Base-by-base conservation (phyloP, 805 yeast species). In the Starmera pachycereana region DNA sequence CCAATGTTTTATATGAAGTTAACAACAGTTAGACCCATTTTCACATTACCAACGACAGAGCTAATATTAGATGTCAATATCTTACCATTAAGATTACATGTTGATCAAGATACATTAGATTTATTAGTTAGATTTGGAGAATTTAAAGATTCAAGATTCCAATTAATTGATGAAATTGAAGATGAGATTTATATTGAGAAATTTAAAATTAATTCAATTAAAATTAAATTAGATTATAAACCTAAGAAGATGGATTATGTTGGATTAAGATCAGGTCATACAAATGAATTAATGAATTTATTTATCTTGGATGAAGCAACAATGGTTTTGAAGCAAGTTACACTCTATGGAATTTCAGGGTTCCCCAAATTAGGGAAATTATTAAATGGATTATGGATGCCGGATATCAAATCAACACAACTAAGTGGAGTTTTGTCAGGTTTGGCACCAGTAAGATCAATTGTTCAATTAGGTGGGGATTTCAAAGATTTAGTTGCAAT, bases 51-150 rank as follows among this genome's bases (percentile, higher is more conserved):
- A n/a, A 81, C 85, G 2, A 67, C 83, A 1, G 97, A 89, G 52
- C 54, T 79, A 16, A 61, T 74, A 2, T 44, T 86, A 36, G 61
- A 67, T 22, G 64, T 78, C 1, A 54, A 67, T 34, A 60, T 86
- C 0, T 62, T 83, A 14, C 98, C 98, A 0, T 53, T 92, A 35
- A 66, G 96, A 38, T 58, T 92, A 12, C 87, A 86, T 55, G 77
- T 92, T 35, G 97, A 92, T 58, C 98, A 92, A 57, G 97, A 90
- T 52, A 85, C 97, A 0, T 65, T 88, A 14, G 96, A 88, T 41
- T 89, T 90, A 48, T 49, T 88, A 29, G 74, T 77, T 0, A 65
- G 96, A 31, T 92, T 87, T 60, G 76, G 82, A 29, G 88, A 79
- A 44, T 92, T 92, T 56, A 80, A 76, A 52, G 95, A 85, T 51